Base-by-base conservation (phyloP, 2,329 filamentous ascomycete genomes). In the Shiraia bambusicola region DNA sequence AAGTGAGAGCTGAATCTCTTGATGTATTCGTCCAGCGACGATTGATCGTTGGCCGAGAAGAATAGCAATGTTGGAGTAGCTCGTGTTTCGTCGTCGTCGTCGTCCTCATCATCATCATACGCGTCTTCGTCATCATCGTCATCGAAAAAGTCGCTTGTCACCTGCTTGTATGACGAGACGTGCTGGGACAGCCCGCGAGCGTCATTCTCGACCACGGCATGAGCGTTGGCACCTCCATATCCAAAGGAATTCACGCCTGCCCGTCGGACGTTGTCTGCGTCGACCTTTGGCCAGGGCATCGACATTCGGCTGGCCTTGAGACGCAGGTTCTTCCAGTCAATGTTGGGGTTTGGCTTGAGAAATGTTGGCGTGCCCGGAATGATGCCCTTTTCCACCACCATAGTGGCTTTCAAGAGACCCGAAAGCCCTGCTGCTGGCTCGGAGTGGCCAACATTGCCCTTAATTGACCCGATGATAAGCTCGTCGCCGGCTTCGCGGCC, bases 401-500 rank as follows among this genome's bases (percentile, higher is more conserved):
- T 45, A 0, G 64, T 54, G 5, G 66, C 62, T 27, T 72, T 72
- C 16, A 72, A 56, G 6, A 73, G 30, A 14, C 63, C 62, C n/a
- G 63, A 63, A 3, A 72, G 47, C 9, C 68, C 69, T 14, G 63
- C 63, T 3, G 66, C 62, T 7, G 63, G 69, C 54, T 74, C 69
- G 2, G 66, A 59, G 45, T 74, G 72, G 4, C 72, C 71, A 34
- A 73, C 63, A 22, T 73, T 69, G 62, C 55, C 72, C 67, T 47
- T 59, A 15, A 59, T 15, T 4, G 58, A 50, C 2, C 56, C 53
- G 30, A 56, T 37, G 7, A 30, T 36, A 11, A 52, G 42, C 4
- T 42, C 40, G 19, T 22, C 19, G 4, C 4, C 8, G 19, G 34
- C 39, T 34, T 22, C 33, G 17, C n/a, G 34, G 31, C n/a, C 45